These are phyloP conservation scores for Helianthus annuus DNA, from an alignment of 129 eudicot genomes.

Conservation along the genomic window DNA sequence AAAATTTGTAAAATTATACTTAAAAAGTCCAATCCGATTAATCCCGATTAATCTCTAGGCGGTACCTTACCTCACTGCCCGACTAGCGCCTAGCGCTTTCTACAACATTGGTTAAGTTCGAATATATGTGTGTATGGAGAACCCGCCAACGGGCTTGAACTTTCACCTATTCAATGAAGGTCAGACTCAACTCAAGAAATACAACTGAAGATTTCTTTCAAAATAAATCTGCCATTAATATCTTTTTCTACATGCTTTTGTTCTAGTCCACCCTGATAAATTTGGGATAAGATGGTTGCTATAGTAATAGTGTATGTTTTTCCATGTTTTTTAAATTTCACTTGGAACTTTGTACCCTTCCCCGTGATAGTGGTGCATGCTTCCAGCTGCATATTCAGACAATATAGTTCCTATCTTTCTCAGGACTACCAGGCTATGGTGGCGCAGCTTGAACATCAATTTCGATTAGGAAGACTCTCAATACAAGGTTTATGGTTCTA, in stretches of 20 bases:
- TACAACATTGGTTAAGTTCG: not conserved
- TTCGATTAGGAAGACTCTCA: constrained; percentile 85
- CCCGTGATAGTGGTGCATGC: not conserved
- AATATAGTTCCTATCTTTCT: not conserved
- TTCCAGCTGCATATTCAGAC: not conserved
- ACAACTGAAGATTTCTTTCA: not conserved
- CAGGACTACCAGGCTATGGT: constrained; percentile 99
- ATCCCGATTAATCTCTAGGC: too few relatives aligned
- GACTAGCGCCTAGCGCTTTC: too few relatives aligned
- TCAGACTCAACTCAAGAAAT: not conserved
- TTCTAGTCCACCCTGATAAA: not conserved
- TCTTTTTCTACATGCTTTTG: not conserved
- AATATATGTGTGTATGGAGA: not conserved
- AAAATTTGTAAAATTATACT: too few relatives aligned
- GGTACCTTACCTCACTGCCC: too few relatives aligned
- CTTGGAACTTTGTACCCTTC: not conserved
- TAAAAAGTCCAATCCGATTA: too few relatives aligned
- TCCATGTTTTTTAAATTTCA: not conserved
- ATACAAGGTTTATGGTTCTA: constrained; percentile 97
- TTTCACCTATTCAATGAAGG: not conserved
- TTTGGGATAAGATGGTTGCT: constrained; percentile 16
- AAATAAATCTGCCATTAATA: not conserved
- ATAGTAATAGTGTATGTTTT: not conserved
- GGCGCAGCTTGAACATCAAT: constrained; percentile 99
- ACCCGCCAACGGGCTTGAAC: not conserved